Conservation (phyloP, 139 green algal species). For the Chlorella sp. region DNA sequence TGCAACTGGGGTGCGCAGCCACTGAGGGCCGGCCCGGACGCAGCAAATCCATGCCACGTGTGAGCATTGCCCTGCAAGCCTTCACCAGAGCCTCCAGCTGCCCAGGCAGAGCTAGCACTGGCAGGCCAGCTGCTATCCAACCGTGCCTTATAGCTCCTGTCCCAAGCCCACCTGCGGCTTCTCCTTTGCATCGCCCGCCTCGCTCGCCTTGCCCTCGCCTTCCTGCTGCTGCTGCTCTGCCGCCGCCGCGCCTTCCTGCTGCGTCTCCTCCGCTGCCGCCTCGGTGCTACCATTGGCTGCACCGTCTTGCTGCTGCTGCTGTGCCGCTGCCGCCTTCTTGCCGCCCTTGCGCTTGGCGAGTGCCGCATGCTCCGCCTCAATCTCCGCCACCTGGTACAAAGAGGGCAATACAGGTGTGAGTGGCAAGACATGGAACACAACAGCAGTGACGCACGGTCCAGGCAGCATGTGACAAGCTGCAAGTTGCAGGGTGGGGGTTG, state of each 20-base stretch:
- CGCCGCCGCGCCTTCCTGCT: background rate
- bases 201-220: conserved; percentile 9
- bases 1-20: too few relatives aligned
- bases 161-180: background rate
- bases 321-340: conserved; percentile 1
- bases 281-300: too few relatives aligned
- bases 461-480: too few relatives aligned
- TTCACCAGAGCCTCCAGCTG: too few relatives aligned
- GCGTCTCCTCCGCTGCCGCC: background rate
- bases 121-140: background rate
- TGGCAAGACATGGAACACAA: too few relatives aligned
- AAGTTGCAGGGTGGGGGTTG: too few relatives aligned
- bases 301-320: background rate
- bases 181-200: conserved; percentile 3
- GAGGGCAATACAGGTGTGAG: background rate
- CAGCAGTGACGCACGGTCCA: too few relatives aligned
- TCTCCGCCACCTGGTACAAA: background rate
- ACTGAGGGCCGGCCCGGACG: too few relatives aligned
- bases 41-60: too few relatives aligned
- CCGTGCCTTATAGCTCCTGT: too few relatives aligned
- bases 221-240: background rate
- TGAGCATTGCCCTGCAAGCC: too few relatives aligned
- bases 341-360: conserved; percentile 6
- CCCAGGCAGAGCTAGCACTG: too few relatives aligned
- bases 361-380: background rate